phyloP scores from a whole-genome alignment of 129 eudicot species.

The Lactuca sativa region DNA sequence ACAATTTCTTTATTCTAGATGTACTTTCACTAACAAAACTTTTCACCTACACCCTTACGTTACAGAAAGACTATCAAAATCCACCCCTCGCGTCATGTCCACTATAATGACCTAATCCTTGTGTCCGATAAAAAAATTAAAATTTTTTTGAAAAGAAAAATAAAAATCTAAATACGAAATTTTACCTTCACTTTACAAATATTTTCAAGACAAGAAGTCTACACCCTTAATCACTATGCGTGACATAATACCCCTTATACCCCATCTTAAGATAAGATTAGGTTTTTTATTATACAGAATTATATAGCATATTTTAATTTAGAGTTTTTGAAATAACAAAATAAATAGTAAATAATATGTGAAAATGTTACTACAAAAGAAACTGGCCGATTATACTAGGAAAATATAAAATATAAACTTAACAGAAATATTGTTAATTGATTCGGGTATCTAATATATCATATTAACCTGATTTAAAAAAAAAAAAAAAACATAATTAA shows the following conservation, averaged over 20 bases:
- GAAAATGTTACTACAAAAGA: background rate
- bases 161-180: background rate
- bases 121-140: background rate
- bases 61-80: background rate
- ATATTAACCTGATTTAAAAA: too few species aligned
- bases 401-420: too few species aligned
- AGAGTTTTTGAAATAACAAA: background rate
- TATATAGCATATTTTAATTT: background rate
- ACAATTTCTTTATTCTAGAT: constrained; percentile 10
- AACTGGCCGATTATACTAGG: background rate
- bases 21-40: background rate
- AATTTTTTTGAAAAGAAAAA: background rate
- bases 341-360: background rate
- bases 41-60: background rate
- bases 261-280: too few species aligned
- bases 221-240: background rate
- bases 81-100: background rate
- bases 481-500: too few species aligned
- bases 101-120: background rate
- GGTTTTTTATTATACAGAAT: too few species aligned
- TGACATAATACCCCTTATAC: too few species aligned
- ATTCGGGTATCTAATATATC: too few species aligned
- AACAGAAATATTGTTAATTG: too few species aligned
- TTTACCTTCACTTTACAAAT: background rate
- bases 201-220: background rate